These are phyloP conservation scores for Teunomyces aglyptinius DNA, from an alignment of 805 yeast genomes.

Conservation along the genomic window DNA sequence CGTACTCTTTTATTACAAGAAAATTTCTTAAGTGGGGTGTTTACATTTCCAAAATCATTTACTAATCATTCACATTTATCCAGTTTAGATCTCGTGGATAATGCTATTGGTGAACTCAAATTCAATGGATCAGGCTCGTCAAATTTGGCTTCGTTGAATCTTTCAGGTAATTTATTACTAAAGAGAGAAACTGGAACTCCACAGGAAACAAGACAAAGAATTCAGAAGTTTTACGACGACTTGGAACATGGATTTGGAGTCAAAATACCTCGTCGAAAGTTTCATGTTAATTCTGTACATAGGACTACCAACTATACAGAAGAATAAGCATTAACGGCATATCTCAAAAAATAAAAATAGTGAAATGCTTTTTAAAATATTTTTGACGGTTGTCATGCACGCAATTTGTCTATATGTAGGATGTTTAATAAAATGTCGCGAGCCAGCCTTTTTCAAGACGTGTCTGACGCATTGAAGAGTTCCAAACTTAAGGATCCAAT, in stretches of 20 bases:
- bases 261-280: slow-evolving; percentile 17
- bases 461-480: slow-evolving; percentile 1
- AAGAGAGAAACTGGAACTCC: slow-evolving; percentile 9
- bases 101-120: slow-evolving; percentile 1
- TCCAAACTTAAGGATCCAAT: neutral
- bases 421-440: neutral
- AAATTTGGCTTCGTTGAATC: slow-evolving; percentile 16
- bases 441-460: slow-evolving; percentile 3
- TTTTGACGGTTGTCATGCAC: neutral
- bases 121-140: slow-evolving; percentile 1
- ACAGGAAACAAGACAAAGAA: slow-evolving; percentile 8
- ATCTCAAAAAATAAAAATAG: neutral
- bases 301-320: neutral
- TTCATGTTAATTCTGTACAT: slow-evolving; percentile 21
- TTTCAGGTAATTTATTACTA: slow-evolving; percentile 18
- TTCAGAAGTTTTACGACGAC: slow-evolving; percentile 21
- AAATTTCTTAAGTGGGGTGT: slow-evolving; percentile 12
- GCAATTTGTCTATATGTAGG: neutral
- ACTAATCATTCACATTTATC: slow-evolving; percentile 11
- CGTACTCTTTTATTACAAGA: slow-evolving; percentile 6
- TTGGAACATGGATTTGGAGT: slow-evolving; percentile 23
- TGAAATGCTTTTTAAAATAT: neutral
- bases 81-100: slow-evolving; percentile 14
- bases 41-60: slow-evolving; percentile 10
- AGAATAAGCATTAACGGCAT: neutral